Evolutionary conservation across 331 rosid genomes (phyloP).

Genomic region (Arachis monticola): DNA sequence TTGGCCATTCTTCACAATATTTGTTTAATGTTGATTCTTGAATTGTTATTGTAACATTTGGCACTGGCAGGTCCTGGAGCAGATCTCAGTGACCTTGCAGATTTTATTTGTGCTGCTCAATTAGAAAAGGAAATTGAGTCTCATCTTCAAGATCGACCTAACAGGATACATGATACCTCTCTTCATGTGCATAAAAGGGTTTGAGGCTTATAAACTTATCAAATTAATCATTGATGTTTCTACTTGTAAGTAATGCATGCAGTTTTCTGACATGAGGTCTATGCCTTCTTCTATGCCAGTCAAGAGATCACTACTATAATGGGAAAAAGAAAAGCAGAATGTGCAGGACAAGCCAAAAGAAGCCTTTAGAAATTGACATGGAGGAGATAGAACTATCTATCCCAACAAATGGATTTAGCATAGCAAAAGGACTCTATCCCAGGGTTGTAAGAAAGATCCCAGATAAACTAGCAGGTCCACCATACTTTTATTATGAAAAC

Average conservation of each 20-base stretch:
- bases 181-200: conserved; percentile 7
- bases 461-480: conserved; percentile 56
- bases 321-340: conserved; percentile 14
- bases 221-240: conserved; percentile 4
- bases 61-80: conserved; percentile 42
- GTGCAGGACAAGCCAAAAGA: not conserved
- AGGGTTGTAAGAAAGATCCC: conserved; percentile 51
- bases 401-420: conserved; percentile 69
- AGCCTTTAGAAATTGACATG: conserved; percentile 39
- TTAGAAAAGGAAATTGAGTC: conserved; percentile 29
- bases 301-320: not conserved
- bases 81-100: conserved; percentile 34
- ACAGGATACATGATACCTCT: conserved; percentile 1
- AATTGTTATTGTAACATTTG: conserved; percentile 17
- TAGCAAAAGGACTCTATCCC: conserved; percentile 44
- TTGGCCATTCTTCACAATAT: conserved; percentile 3
- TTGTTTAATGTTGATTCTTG: conserved; percentile 6
- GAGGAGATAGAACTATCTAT: conserved; percentile 51
- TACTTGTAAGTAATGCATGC: not conserved
- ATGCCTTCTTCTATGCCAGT: conserved; percentile 9
- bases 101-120: conserved; percentile 43
- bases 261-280: conserved; percentile 18
- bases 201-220: not conserved
- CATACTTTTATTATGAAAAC: conserved; percentile 79
- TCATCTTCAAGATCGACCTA: not conserved